A percentile compares a stretch with the other conserved stretches of the same genome.
These are phyloP conservation scores for Ophiostoma tasmaniense DNA, from an alignment of 2,329 filamentous ascomycete species.

Conservation along the genomic window DNA sequence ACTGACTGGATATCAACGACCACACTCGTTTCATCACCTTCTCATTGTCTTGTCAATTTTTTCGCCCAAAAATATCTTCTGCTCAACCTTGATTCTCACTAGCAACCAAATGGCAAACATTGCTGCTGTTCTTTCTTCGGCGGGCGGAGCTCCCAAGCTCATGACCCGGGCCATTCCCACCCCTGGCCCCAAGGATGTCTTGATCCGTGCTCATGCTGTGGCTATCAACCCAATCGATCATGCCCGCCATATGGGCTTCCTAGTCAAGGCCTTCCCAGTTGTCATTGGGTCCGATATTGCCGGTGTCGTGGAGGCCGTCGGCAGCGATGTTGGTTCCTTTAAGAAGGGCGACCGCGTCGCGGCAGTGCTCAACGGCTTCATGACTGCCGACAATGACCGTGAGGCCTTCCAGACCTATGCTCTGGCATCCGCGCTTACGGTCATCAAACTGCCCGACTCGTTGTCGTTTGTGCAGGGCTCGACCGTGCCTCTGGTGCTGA, in stretches of 20 bases:
- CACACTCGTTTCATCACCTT: not conserved
- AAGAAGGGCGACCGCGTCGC: conserved; percentile 9
- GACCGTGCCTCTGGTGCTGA: not conserved
- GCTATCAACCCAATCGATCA: conserved; percentile 26
- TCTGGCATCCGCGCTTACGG: not conserved
- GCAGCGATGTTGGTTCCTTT: conserved; percentile 18
- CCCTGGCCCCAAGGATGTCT: not conserved
- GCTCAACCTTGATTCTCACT: not conserved
- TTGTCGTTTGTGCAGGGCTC: not conserved
- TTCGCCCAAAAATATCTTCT: not conserved
- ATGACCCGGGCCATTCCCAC: not conserved
- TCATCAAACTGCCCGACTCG: not conserved
- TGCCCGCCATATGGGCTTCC: conserved; percentile 25
- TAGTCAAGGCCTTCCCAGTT: conserved; percentile 23
- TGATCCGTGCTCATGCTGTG: not conserved
- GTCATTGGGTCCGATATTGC: conserved; percentile 20
- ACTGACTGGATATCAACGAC: too few relatives aligned
- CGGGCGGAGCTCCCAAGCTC: not conserved
- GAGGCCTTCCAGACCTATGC: not conserved
- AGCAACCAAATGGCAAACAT: not conserved
- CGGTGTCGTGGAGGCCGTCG: conserved; percentile 8
- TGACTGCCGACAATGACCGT: not conserved
- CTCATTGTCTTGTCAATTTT: not conserved
- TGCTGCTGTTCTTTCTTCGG: not conserved
- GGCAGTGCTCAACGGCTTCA: not conserved